Conservation (phyloP, 441 rosid genomes). For the Gossypium gossypioides region DNA sequence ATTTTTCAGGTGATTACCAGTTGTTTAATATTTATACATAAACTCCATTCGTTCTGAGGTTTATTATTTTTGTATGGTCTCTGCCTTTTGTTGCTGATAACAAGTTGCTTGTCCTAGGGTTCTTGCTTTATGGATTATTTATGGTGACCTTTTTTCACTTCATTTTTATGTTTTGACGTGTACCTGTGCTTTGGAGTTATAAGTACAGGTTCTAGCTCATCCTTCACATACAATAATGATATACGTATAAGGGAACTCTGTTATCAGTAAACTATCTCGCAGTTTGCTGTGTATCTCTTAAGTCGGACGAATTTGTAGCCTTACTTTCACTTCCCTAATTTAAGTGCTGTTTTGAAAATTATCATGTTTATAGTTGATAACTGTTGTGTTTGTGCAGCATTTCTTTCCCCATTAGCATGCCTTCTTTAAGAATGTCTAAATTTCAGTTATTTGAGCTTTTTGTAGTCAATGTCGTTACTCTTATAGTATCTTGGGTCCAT, state of each 20-base stretch:
- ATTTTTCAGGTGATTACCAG: slow-evolving; percentile 61
- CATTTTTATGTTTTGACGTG: neutral
- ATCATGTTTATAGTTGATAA: neutral
- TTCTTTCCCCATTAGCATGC: neutral
- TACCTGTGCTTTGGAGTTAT: neutral
- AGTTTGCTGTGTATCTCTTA: neutral
- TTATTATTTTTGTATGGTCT: neutral
- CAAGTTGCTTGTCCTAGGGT: neutral
- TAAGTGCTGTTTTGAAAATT: neutral
- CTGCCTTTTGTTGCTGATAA: slow-evolving; percentile 4
- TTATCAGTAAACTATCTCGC: neutral
- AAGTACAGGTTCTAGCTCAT: neutral
- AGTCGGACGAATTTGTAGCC: neutral
- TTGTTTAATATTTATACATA: neutral
- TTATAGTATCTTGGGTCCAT: neutral
- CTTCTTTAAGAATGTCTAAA: neutral
- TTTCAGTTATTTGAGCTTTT: neutral
- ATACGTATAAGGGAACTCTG: neutral
- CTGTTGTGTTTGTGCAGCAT: neutral
- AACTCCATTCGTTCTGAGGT: neutral
- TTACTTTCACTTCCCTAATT: neutral
- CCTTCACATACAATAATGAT: neutral
- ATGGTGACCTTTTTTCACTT: neutral
- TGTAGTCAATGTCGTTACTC: neutral
- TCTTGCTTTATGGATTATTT: neutral